Conservation (phyloP, 2,329 filamentous ascomycete species). For the Sporothrix pseudoabietina region DNA sequence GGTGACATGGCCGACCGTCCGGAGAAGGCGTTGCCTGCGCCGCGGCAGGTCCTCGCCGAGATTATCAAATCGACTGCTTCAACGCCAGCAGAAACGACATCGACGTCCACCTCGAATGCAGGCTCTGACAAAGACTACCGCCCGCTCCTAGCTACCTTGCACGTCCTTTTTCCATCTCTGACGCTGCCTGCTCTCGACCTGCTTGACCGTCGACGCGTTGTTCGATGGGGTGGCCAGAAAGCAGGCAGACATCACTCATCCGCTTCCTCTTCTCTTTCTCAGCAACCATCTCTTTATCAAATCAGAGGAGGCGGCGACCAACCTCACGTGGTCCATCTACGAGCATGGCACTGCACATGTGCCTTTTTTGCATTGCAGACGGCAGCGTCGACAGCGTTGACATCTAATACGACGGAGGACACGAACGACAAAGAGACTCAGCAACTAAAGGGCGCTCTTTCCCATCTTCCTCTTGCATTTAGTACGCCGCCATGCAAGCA, state of each 20-base stretch:
- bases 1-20: conserved; percentile 9
- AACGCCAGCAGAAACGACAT: conserved; percentile 36
- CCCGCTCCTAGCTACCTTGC: conserved; percentile 72
- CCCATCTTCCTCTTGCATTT: conserved; percentile 38
- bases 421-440: conserved; percentile 28
- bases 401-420: conserved; percentile 23
- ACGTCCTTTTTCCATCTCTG: conserved; percentile 79
- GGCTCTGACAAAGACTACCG: conserved; percentile 42
- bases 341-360: conserved; percentile 87
- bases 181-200: conserved; percentile 85
- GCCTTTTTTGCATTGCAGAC: conserved; percentile 73
- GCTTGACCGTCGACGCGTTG: conserved; percentile 75
- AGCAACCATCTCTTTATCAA: conserved; percentile 32
- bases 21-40: conserved; percentile 42
- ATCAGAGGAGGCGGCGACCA: conserved; percentile 37
- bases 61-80: conserved; percentile 50
- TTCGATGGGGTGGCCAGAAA: conserved; percentile 47
- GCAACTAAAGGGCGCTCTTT: conserved; percentile 9
- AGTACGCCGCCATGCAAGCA: conserved; percentile 72
- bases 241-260: conserved; percentile 35
- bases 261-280: not conserved
- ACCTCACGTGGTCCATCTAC: conserved; percentile 70
- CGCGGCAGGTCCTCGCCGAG: conserved; percentile 52
- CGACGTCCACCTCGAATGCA: not conserved
- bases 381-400: conserved; percentile 20